A percentile compares a stretch with the other conserved stretches of the same genome.
These are phyloP conservation scores for Basipetospora sp. DNA, from an alignment of 2,329 filamentous ascomycete genomes.

Conservation along the genomic window DNA sequence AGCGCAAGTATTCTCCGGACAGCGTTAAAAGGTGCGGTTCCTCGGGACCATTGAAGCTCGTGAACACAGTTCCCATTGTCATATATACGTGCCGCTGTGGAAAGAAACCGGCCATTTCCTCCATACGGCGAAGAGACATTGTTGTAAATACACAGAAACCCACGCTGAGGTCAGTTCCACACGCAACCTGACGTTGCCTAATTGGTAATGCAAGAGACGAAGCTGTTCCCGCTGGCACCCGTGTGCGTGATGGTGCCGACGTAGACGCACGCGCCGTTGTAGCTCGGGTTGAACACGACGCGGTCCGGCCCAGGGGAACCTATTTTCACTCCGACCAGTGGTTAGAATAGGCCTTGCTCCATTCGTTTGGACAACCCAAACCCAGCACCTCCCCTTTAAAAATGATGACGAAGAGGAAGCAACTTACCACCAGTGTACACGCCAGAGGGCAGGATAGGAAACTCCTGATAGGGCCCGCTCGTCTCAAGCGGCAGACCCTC, in stretches of 20 bases:
- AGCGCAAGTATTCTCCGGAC: too few relatives aligned
- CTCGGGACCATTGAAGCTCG: too few relatives aligned
- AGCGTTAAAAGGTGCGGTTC: too few relatives aligned
- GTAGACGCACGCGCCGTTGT: conserved; percentile 34
- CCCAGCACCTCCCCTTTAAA: background rate
- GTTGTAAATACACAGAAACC: too few relatives aligned
- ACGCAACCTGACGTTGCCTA: too few relatives aligned
- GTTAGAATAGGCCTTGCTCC: too few relatives aligned
- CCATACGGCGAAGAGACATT: too few relatives aligned
- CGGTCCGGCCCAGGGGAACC: conserved; percentile 48
- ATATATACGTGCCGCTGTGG: too few relatives aligned
- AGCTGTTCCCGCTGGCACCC: conserved; percentile 52
- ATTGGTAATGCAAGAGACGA: conserved; percentile 40
- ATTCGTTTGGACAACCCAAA: background rate
- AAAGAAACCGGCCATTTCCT: too few relatives aligned
- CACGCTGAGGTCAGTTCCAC: too few relatives aligned
- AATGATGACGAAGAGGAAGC: background rate
- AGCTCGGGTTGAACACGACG: conserved; percentile 36
- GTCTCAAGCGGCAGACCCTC: conserved; percentile 20
- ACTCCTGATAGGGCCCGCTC: conserved; percentile 24
- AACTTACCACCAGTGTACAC: conserved; percentile 23
- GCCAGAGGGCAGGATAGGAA: conserved; percentile 20
- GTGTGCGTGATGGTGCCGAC: conserved; percentile 57
- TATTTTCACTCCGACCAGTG: conserved; percentile 4
- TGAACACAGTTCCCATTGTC: too few relatives aligned